phyloP scores from a whole-genome alignment of 2,329 filamentous ascomycete species.

The Pezicula neosporulosa region DNA sequence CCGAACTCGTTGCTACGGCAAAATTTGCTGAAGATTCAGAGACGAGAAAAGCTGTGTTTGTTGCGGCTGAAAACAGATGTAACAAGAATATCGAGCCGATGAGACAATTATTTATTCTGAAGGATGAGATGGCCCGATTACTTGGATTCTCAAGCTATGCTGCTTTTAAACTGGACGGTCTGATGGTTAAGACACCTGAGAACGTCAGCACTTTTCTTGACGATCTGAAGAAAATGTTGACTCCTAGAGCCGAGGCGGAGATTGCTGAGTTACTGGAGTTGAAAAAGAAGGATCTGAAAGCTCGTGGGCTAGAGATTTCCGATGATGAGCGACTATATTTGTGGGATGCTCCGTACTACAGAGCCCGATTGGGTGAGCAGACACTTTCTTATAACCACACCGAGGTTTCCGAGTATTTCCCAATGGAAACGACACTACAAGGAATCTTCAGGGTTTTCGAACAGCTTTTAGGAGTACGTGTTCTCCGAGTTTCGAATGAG shows the following conservation, averaged over 20 bases:
- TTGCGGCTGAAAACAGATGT: conserved; percentile 39
- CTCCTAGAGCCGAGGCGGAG: conserved; percentile 64
- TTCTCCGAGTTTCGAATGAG: conserved; percentile 64
- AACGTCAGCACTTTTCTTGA: conserved; percentile 67
- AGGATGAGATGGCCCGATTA: conserved; percentile 71
- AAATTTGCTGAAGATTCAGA: conserved; percentile 43
- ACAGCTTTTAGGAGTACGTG: conserved; percentile 75
- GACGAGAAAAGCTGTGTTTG: conserved; percentile 37
- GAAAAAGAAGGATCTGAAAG: conserved; percentile 65
- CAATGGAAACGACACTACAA: conserved; percentile 63
- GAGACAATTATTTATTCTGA: conserved; percentile 66
- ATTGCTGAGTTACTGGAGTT: conserved; percentile 62
- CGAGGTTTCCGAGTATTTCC: conserved; percentile 77
- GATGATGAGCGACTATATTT: conserved; percentile 66
- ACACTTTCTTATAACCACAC: conserved; percentile 74
- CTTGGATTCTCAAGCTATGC: conserved; percentile 74
- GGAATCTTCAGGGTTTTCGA: conserved; percentile 80
- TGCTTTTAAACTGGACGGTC: conserved; percentile 67
- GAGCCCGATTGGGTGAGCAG: conserved; percentile 70
- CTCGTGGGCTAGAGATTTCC: conserved; percentile 35
- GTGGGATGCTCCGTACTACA: conserved; percentile 78
- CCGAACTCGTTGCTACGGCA: conserved; percentile 41
- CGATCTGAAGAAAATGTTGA: conserved; percentile 61
- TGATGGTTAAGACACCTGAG: conserved; percentile 73
- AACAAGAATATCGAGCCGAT: conserved; percentile 66